These are phyloP conservation scores for Patellifolia procumbens DNA, from an alignment of 179 eudicot genomes.

Conservation along the genomic window DNA sequence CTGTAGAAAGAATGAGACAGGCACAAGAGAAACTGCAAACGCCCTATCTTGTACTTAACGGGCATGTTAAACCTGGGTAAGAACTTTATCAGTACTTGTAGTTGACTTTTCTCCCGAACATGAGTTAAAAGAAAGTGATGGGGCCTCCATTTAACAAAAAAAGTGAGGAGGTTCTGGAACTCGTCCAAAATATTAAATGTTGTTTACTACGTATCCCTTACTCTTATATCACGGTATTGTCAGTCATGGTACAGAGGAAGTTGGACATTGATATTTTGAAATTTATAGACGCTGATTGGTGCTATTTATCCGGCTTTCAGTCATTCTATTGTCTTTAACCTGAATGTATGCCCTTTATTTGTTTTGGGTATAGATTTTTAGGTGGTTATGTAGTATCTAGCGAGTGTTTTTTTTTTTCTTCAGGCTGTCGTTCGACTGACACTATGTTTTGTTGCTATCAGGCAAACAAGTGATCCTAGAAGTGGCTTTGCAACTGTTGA, in stretches of 20 bases:
- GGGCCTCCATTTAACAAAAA: not conserved
- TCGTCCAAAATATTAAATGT: not conserved
- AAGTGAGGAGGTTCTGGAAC: not conserved
- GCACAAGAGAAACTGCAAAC: conserved; percentile 68
- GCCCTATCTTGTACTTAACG: conserved; percentile 88
- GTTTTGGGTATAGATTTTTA: not conserved
- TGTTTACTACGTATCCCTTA: no score
- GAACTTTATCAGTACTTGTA: conserved; percentile 14
- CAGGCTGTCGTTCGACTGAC: conserved; percentile 17
- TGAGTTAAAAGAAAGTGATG: not conserved
- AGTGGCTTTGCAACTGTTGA: conserved; percentile 97
- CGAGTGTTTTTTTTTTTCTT: not conserved
- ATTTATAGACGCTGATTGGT: no score
- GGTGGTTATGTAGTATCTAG: not conserved
- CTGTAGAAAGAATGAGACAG: conserved; percentile 90
- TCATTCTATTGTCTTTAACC: not conserved
- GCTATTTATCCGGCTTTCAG: no score
- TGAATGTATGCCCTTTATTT: not conserved
- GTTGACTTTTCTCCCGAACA: not conserved
- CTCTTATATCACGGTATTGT: no score
- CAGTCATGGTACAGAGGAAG: no score
- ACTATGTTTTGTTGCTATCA: conserved; percentile 32
- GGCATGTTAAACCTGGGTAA: conserved; percentile 92
- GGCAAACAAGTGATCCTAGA: conserved; percentile 93
- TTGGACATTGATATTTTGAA: no score